These are phyloP conservation scores for Rutidosis leptorrhynchoides DNA, from an alignment of 129 eudicot genomes.

Conservation along the genomic window DNA sequence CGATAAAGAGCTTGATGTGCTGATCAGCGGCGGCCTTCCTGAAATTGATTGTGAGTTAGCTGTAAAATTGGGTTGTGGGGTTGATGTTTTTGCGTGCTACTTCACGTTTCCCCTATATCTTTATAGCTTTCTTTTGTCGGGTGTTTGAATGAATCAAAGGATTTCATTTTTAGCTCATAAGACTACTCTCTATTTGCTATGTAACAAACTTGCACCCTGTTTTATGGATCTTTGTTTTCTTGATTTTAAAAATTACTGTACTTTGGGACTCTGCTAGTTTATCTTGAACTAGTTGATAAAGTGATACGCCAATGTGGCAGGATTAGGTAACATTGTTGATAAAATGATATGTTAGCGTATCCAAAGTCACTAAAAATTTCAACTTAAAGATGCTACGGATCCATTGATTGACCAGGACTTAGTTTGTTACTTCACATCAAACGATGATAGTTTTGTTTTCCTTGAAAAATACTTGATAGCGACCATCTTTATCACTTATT, in stretches of 20 bases:
- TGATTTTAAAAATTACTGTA: background rate
- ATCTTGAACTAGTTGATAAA: background rate
- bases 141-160: background rate
- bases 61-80: background rate
- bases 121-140: background rate
- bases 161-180: background rate
- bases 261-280: background rate
- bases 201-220: constrained; percentile 12
- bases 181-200: constrained; percentile 3
- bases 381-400: background rate
- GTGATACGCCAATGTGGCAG: background rate
- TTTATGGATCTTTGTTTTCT: constrained; percentile 3
- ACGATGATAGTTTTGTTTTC: background rate
- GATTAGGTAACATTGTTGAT: background rate
- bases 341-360: background rate
- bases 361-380: constrained; percentile 2
- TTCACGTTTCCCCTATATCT: background rate
- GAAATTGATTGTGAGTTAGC: constrained; percentile 85
- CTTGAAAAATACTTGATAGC: background rate
- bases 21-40: constrained; percentile 94
- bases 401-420: background rate
- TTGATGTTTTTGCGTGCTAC: background rate
- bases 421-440: background rate
- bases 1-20: constrained; percentile 95
- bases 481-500: constrained; percentile 1